Evolutionary conservation across 768 basidiomycete genomes (phyloP), one percentile per base, ranked within the genome.

Genomic region (Dendrothele bispora): DNA sequence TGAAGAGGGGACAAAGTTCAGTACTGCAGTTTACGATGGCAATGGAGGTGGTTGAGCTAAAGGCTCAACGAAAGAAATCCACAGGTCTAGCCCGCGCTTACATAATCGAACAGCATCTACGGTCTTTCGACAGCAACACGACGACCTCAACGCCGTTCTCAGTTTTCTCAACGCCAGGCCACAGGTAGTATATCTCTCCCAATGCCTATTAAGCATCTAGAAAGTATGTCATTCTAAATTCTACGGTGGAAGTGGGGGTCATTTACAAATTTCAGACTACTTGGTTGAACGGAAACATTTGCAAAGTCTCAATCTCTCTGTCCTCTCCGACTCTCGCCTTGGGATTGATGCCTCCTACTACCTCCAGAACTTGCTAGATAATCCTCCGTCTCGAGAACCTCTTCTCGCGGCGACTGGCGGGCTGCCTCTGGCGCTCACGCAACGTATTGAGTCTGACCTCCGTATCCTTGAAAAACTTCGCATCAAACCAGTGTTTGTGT

Each of bases 401-500:
- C 80, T 98, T 27, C 82, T 98, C 11, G 90, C 95, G 0, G 94
- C 95, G 1, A 95, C 95, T 2, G 97, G 97, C 17, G 97, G 97
- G 30, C 80, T 95, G 15, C 97, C 95, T 1, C 79, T 98, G 48
- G 87, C 91, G 39, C 78, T 99, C 46, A 86, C 85, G 20, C 77
- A 80, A 56, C 86, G 91, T 54, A 91, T 99, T 64, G 95, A 98
- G 70, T 76, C 83, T 30, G 95, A 99, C 74, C 76, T 98, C 38
- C 88, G 95, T 39, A 74, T 80, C 12, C 85, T 98, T 61, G 94
- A 97, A 76, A 87, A 86, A 69, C 74, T 90, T 27, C 85, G 80
- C 55, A 98, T 99, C 77, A 97, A 95, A 64, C 97, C 97, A 18
- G 92, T 99, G n/a, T 95, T 99, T 59, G 91, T 99, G 42, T 98